Evolutionary conservation across 495 filamentous ascomycete genomes (phyloP).

Genomic region (Emericellopsis terricola): DNA sequence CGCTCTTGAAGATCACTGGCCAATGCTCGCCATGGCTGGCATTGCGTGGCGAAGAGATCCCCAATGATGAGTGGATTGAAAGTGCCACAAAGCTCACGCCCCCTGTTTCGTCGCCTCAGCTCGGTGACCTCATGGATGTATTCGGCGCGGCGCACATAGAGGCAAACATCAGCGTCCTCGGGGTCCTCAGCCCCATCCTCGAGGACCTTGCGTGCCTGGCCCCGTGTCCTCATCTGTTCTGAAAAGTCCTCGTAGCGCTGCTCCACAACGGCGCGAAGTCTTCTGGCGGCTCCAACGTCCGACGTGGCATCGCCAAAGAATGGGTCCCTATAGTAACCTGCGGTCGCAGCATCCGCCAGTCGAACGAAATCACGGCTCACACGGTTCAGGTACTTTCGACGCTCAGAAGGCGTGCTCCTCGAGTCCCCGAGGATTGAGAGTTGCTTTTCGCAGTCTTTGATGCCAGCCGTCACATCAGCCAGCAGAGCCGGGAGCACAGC

Average conservation of each 20-base stretch:
- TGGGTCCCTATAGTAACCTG: constrained; percentile 35
- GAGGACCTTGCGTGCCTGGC: constrained; percentile 23
- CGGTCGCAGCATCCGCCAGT: constrained; percentile 29
- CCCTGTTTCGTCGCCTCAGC: constrained; percentile 13
- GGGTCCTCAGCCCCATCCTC: not conserved
- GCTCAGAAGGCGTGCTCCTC: constrained; percentile 26
- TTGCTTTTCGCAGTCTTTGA: constrained; percentile 11
- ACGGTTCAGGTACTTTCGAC: constrained; percentile 31
- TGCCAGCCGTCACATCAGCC: constrained; percentile 30
- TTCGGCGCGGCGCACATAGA: constrained; percentile 5
- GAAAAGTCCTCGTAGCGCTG: constrained; percentile 39
- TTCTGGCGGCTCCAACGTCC: constrained; percentile 16
- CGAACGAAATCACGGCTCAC: constrained; percentile 31
- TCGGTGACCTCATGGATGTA: constrained; percentile 16
- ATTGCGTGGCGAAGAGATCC: constrained; percentile 26
- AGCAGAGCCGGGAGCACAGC: constrained; percentile 38
- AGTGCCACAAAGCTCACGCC: constrained; percentile 26
- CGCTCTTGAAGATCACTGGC: not conserved
- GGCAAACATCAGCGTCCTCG: not conserved
- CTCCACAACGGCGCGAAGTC: constrained; percentile 42
- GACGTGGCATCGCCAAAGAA: constrained; percentile 32
- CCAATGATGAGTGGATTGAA: constrained; percentile 28
- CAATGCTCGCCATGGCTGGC: constrained; percentile 14
- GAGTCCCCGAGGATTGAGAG: constrained; percentile 30
- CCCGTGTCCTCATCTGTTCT: constrained; percentile 21